Evolutionary conservation across 1,139 yeast species (phyloP), one percentile per base, ranked within the genome.

Genomic region (Arxiozyma heterogenica): DNA sequence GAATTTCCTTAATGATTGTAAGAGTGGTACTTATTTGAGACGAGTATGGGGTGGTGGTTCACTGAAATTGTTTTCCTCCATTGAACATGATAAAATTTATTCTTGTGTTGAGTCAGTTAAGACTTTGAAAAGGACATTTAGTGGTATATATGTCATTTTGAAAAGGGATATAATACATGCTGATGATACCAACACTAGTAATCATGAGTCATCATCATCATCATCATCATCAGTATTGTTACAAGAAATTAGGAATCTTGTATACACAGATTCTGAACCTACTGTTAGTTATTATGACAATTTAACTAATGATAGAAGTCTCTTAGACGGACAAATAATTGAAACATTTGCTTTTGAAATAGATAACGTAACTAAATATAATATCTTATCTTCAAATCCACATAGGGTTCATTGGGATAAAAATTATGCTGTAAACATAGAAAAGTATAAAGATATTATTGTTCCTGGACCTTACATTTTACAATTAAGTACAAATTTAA

Each of bases 41-140:
- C 73, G 97, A 41, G 78, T 91, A 82, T 91, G 97, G 97, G 83
- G 80, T 0, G 82, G 83, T 44, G 97, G 97, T 1, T 68, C 75
- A 27, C 70, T 88, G 34, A 69, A 69, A 6, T 76, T 79, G 64
- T 62, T 66, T 0, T 62, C 69, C n/a, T 70, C 74, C 0, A 57
- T 82, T 4, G 50, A 47, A 11, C 66, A 75, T 39, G 76, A 77
- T 8, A 65, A 67, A 18, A 54, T 53, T 5, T 61, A 77, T 17
- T 54, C 56, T 1, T 82, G 88, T 60, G 59, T 60, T 4, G 93
- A 85, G 61, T 67, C 55, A 0, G 65, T 82, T 1, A 62, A 60
- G 3, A 65, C 68, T 8, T 73, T 75, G 5, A 68, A 77, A 54
- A 64, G 58, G 17, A 52, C 80, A 1, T 69, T 69, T 4, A 64